A percentile compares a stretch with the other conserved stretches of the same genome.
Evolutionary conservation across 2,329 filamentous ascomycete genomes (phyloP).

Genomic region (Penicillium frequentans): DNA sequence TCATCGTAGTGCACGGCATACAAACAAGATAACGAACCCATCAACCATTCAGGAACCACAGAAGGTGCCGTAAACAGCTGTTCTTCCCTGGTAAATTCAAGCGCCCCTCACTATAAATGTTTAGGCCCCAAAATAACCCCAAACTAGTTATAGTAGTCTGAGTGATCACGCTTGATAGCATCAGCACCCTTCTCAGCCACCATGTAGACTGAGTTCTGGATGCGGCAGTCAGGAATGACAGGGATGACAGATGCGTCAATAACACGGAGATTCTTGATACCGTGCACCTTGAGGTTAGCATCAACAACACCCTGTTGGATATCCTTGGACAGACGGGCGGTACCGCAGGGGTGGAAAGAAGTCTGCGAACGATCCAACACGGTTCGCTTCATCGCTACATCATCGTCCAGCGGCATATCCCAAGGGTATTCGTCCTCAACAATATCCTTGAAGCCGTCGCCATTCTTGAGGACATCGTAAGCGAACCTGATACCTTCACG

Average conservation of each 20-base stretch:
- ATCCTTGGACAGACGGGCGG: slow-evolving; percentile 52
- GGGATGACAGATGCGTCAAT: slow-evolving; percentile 59
- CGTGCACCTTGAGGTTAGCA: slow-evolving; percentile 52
- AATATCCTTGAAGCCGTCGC: slow-evolving; percentile 54
- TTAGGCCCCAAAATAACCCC: too few species aligned
- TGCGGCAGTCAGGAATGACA: slow-evolving; percentile 56
- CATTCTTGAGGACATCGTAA: slow-evolving; percentile 57
- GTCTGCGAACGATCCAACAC: slow-evolving; percentile 62
- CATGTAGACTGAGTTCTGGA: slow-evolving; percentile 47
- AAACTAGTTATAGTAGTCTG: not conserved
- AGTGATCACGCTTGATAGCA: slow-evolving; percentile 2
- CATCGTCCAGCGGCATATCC: slow-evolving; percentile 57
- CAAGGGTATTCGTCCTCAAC: slow-evolving; percentile 54
- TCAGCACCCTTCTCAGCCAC: slow-evolving; percentile 48
- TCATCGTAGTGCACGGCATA: too few species aligned
- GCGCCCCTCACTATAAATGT: too few species aligned
- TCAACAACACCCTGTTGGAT: slow-evolving; percentile 57
- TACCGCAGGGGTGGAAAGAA: slow-evolving; percentile 55
- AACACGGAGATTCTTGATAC: slow-evolving; percentile 54
- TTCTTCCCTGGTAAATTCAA: too few species aligned
- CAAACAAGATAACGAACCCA: too few species aligned
- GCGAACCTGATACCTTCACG: slow-evolving; percentile 58
- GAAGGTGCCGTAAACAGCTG: too few species aligned
- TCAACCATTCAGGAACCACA: too few species aligned
- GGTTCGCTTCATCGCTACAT: slow-evolving; percentile 57